These are phyloP conservation scores for Curvularia lunata DNA, from an alignment of 2,329 filamentous ascomycete species.

Conservation along the genomic window DNA sequence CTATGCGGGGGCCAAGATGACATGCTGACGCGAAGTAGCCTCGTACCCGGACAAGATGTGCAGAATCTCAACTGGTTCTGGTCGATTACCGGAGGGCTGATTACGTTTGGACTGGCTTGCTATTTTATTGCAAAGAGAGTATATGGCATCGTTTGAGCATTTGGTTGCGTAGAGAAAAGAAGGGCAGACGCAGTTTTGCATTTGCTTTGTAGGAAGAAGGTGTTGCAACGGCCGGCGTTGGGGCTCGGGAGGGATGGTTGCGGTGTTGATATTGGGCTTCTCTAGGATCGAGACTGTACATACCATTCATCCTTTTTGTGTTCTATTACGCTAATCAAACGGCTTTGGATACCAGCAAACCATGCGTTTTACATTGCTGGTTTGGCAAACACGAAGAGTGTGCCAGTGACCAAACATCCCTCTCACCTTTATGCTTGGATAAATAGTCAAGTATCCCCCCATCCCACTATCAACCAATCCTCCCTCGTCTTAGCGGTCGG, in stretches of 20 bases:
- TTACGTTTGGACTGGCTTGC: conserved; percentile 80
- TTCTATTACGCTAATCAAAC: background rate
- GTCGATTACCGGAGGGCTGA: conserved; percentile 71
- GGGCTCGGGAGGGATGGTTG: background rate
- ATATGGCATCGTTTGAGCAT: conserved; percentile 43
- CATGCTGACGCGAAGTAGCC: conserved; percentile 44
- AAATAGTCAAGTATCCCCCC: no score
- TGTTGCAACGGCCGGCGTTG: conserved; percentile 8
- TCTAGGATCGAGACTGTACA: conserved; percentile 3
- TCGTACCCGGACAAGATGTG: conserved; percentile 88
- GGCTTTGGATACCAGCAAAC: background rate
- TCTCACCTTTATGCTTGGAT: no score
- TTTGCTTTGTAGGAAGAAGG: background rate
- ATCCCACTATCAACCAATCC: no score
- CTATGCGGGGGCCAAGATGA: background rate
- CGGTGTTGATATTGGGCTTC: background rate
- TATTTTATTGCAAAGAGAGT: conserved; percentile 81
- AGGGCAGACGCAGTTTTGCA: background rate
- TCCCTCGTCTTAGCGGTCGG: no score
- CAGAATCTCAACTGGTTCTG: conserved; percentile 67
- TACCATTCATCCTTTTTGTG: background rate
- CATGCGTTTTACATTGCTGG: background rate
- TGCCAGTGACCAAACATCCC: no score
- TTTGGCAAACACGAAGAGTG: background rate
- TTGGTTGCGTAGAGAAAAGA: background rate